A percentile compares a stretch with the other conserved stretches of the same genome.
Evolutionary conservation across 2,329 filamentous ascomycete genomes (phyloP).

Genomic region (Xylariaceae sp.): DNA sequence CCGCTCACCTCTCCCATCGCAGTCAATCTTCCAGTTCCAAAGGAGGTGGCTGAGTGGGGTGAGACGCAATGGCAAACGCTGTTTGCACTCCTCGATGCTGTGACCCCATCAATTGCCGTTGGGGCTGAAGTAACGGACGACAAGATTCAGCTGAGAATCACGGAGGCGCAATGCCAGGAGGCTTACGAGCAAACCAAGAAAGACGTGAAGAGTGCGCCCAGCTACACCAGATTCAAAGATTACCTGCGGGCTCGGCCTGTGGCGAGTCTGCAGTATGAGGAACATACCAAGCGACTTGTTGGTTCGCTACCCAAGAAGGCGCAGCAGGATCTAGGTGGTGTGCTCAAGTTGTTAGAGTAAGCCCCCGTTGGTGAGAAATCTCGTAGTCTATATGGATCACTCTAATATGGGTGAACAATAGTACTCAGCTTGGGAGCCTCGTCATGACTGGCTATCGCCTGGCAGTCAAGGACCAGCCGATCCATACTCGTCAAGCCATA

Average conservation of each 20-base stretch:
- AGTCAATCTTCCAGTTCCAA: conserved; percentile 18
- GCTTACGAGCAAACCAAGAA: conserved; percentile 38
- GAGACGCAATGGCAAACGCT: conserved; percentile 52
- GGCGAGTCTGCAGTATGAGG: conserved; percentile 49
- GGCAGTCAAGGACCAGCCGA: conserved; percentile 58
- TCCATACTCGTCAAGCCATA: conserved; percentile 57
- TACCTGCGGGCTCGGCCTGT: conserved; percentile 52
- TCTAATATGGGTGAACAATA: conserved; percentile 30
- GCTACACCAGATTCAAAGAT: conserved; percentile 42
- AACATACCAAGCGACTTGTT: conserved; percentile 43
- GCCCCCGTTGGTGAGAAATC: neutral
- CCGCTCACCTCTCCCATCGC: conserved; percentile 15
- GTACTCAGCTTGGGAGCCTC: conserved; percentile 59
- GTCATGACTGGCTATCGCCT: conserved; percentile 64
- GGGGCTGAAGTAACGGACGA: conserved; percentile 37
- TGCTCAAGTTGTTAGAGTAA: conserved; percentile 43
- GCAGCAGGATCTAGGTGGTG: conserved; percentile 35
- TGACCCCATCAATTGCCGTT: conserved; percentile 55
- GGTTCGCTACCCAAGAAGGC: conserved; percentile 30
- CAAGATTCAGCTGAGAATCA: conserved; percentile 41
- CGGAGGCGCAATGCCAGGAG: conserved; percentile 47
- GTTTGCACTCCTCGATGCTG: conserved; percentile 52
- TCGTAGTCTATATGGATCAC: neutral
- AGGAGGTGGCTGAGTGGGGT: conserved; percentile 19
- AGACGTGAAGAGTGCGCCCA: conserved; percentile 36